Base-by-base conservation (phyloP, 495 filamentous ascomycete genomes). In the Hypomontagnella submonticulosa region DNA sequence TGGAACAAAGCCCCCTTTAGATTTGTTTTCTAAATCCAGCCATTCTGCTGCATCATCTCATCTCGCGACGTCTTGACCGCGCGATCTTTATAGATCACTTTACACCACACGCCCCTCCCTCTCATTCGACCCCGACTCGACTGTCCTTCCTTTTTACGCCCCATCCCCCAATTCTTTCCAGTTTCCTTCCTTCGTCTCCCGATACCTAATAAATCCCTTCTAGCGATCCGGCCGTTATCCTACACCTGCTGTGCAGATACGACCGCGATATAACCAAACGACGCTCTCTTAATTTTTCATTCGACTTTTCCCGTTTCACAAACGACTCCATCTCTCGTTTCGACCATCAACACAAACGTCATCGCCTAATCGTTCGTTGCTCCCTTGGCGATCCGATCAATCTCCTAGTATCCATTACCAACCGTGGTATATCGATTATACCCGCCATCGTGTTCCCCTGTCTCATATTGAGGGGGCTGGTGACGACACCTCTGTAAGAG, bases 91-190 rank as follows among this genome's bases (percentile, higher is more conserved):
- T 19, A 20, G 32, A 76, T 76, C 76, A 76, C 77, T 76, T 70
- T 66, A 66, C 69, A 67, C 69, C 65, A 71, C 77, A 70, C 49
- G 18, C 12, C 55, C 64, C n/a, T n/a, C 72, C 77, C 70, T 74
- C 65, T 62, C 73, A 68, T 63, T 70, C 61, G 69, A 69, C 58
- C 66, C n/a, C 38, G 42, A 53, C 49, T 58, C 37, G 23, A 57
- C 50, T 54, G 61, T 61, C 57, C 36, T 53, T 63, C 46, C 43
- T 64, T 65, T 58, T n/a, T n/a, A n/a, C n/a, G n/a, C n/a, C n/a
- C n/a, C n/a, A 38, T 5, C 30, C 13, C 9, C 13, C 30, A 37
- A 42, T n/a, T 41, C 19, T 51, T 57, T 37, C 30, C 20, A 27
- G 9, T 58, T 51, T 12, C 36, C 47, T 40, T 72, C 48, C 55